Percentiles rank a stretch among this genome's conserved stretches.
Evolutionary conservation across 768 basidiomycete species (phyloP).

Genomic region (Tricholoma hemisulphureum): DNA sequence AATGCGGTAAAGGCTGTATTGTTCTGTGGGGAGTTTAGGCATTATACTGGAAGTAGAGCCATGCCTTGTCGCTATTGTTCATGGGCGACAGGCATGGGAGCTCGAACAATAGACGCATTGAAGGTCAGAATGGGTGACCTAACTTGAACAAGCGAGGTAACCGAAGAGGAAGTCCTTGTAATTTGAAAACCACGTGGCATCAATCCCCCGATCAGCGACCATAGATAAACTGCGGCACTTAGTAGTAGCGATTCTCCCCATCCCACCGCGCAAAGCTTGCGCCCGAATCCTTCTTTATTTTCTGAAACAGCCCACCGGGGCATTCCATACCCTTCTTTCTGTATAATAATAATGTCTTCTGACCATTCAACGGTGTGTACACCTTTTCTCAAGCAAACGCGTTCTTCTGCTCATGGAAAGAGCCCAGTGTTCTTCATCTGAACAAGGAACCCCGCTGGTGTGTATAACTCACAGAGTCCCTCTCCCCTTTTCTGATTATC

Average conservation of each 20-base stretch:
- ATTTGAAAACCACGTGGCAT: constrained; percentile 30
- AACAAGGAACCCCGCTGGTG: constrained; percentile 17
- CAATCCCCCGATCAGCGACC: constrained; percentile 23
- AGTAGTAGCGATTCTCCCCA: constrained; percentile 1
- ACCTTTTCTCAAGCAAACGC: background rate
- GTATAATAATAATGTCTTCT: constrained; percentile 28
- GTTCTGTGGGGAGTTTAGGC: background rate
- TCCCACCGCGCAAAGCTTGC: background rate
- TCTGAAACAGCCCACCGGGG: background rate
- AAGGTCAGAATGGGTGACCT: constrained; percentile 25
- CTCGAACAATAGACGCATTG: constrained; percentile 6
- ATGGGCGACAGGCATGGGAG: background rate
- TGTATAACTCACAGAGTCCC: constrained; percentile 1
- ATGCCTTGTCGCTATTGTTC: constrained; percentile 11
- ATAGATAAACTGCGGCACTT: constrained; percentile 13
- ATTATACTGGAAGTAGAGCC: constrained; percentile 10
- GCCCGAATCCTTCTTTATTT: background rate
- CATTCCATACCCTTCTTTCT: background rate
- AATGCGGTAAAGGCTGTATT: background rate
- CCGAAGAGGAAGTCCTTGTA: constrained; percentile 31
- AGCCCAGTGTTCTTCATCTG: constrained; percentile 12
- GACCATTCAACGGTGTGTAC: constrained; percentile 39
- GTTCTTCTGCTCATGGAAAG: constrained; percentile 7
- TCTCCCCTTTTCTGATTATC: background rate
- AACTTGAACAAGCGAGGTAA: constrained; percentile 20